Percentiles rank a stretch among this genome's conserved stretches.
Conservation (phyloP, 768 basidiomycete genomes). For the Kwoniella pini region DNA sequence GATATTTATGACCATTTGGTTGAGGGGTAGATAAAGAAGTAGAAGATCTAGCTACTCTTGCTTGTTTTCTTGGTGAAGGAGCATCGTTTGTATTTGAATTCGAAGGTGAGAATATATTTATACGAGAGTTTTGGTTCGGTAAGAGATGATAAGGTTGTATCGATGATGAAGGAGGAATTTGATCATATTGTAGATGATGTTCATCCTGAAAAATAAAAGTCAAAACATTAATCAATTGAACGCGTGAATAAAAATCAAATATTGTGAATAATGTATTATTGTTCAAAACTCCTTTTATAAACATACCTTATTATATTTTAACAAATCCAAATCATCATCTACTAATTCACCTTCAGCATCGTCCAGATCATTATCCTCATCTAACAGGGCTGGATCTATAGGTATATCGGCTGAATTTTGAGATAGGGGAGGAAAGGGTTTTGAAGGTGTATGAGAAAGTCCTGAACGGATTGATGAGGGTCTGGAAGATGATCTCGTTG, state of each 20-base stretch:
- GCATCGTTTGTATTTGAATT: not conserved
- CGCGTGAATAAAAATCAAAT: not conserved
- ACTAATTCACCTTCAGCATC: constrained; percentile 37
- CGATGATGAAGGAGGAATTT: constrained; percentile 2
- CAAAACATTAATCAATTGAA: not conserved
- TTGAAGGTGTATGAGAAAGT: constrained; percentile 12
- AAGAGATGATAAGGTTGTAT: not conserved
- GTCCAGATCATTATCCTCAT: constrained; percentile 24
- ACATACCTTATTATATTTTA: constrained; percentile 3
- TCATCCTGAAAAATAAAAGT: not conserved
- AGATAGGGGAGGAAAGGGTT: not conserved
- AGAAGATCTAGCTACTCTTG: constrained; percentile 10
- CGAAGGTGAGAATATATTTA: constrained; percentile 3
- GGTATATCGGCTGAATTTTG: constrained; percentile 14
- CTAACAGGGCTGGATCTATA: constrained; percentile 32
- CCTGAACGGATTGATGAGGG: constrained; percentile 12
- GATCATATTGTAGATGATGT: not conserved
- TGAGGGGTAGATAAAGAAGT: constrained; percentile 3
- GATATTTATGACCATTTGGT: not conserved
- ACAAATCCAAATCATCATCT: constrained; percentile 27
- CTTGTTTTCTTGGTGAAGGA: constrained; percentile 7
- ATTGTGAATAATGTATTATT: too few species aligned
- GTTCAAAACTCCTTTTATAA: too few species aligned
- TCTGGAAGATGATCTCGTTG: constrained; percentile 15
- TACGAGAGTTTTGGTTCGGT: not conserved